phyloP scores from a whole-genome alignment of 1,139 yeast genomes.

The Candida dubliniensis region DNA sequence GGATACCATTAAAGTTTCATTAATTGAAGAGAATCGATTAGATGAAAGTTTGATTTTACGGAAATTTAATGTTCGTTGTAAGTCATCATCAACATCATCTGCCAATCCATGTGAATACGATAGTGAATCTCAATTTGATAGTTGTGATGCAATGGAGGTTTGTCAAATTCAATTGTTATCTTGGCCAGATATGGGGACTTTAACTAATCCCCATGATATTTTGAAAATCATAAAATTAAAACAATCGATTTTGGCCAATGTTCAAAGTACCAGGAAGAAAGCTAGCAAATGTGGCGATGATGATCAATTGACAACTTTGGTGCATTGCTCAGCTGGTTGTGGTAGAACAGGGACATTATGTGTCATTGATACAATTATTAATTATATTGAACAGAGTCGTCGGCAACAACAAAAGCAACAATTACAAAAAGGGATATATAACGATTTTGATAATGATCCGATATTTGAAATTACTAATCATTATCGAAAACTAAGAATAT shows the following conservation, averaged over 20 bases:
- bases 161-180: slow-evolving; percentile 50
- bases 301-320: slow-evolving; percentile 46
- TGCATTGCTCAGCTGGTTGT: slow-evolving; percentile 85
- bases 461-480: slow-evolving; percentile 54
- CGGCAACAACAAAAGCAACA: slow-evolving; percentile 10
- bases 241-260: slow-evolving; percentile 22
- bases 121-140: no score
- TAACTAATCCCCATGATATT: slow-evolving; percentile 39
- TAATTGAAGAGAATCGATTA: slow-evolving; percentile 21
- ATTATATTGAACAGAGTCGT: slow-evolving; percentile 27
- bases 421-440: slow-evolving; percentile 15
- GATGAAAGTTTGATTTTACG: slow-evolving; percentile 30
- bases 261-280: neutral
- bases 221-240: slow-evolving; percentile 44
- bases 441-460: slow-evolving; percentile 22
- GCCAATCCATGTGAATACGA: no score
- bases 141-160: slow-evolving; percentile 19
- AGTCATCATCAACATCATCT: no score
- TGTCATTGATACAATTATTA: slow-evolving; percentile 65
- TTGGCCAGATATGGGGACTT: slow-evolving; percentile 57
- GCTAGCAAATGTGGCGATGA: slow-evolving; percentile 3
- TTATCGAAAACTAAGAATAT: slow-evolving; percentile 46
- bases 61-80: slow-evolving; percentile 33
- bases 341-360: slow-evolving; percentile 82
- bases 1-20: slow-evolving; percentile 30